Conservation (phyloP, 345 rosid species). For the Populus tremula region DNA sequence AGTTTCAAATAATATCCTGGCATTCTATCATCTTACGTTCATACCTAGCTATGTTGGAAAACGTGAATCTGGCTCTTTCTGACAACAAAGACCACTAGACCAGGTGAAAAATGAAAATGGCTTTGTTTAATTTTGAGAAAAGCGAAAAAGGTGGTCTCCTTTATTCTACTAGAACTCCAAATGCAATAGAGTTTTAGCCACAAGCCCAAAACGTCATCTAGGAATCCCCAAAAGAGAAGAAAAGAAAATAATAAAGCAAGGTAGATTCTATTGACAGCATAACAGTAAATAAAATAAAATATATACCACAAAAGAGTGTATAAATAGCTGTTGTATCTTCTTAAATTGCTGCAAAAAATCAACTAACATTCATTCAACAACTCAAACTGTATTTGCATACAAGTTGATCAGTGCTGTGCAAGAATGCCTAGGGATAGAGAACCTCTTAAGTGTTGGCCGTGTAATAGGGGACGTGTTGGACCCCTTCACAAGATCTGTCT, state of each 20-base stretch:
- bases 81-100: too few relatives aligned
- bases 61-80: too few relatives aligned
- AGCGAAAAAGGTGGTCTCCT: neutral
- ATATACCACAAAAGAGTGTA: too few relatives aligned
- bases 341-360: too few relatives aligned
- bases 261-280: neutral
- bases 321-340: too few relatives aligned
- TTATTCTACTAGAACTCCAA: neutral
- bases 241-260: neutral
- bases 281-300: neutral
- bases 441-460: slow-evolving; percentile 57
- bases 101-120: neutral
- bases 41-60: too few relatives aligned
- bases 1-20: too few relatives aligned
- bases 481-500: slow-evolving; percentile 44
- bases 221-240: neutral
- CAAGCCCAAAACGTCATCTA: neutral
- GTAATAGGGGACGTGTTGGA: slow-evolving; percentile 69
- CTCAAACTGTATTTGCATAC: too few relatives aligned
- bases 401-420: neutral
- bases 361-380: too few relatives aligned
- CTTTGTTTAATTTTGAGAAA: too few relatives aligned
- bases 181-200: neutral
- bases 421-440: slow-evolving; percentile 55
- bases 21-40: too few relatives aligned